Percentiles rank a stretch among this genome's conserved stretches.
Evolutionary conservation across 2,329 filamentous ascomycete genomes (phyloP).

Genomic region (Alternaria ethzedia): DNA sequence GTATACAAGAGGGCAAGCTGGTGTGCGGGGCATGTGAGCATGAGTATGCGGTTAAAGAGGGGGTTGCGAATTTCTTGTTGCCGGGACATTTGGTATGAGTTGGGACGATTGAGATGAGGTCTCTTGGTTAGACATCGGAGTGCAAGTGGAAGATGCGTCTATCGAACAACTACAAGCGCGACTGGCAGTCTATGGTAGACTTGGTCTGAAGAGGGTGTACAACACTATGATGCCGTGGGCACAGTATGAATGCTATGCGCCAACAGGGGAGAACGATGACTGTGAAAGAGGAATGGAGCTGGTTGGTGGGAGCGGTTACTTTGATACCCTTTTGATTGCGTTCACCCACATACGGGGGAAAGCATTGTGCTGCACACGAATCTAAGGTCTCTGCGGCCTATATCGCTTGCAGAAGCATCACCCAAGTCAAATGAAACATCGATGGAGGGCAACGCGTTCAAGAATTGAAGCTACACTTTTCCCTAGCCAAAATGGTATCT

Average conservation of each 20-base stretch:
- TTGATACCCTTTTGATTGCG: conserved; percentile 34
- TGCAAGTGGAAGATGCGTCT: background rate
- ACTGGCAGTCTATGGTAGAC: background rate
- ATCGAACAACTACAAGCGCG: background rate
- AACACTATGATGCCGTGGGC: background rate
- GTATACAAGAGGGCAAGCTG: conserved; percentile 85
- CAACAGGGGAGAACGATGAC: background rate
- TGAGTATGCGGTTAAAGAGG: conserved; percentile 93
- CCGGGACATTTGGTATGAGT: conserved; percentile 83
- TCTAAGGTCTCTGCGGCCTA: background rate
- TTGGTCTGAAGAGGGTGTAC: background rate
- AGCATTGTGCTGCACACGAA: background rate
- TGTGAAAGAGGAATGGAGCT: background rate
- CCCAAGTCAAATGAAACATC: background rate
- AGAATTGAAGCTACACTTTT: conserved; percentile 8
- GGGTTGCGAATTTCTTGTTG: conserved; percentile 93
- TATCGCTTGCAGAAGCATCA: background rate
- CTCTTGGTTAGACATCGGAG: background rate
- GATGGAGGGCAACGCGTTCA: background rate
- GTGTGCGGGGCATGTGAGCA: conserved; percentile 92
- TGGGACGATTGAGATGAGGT: background rate
- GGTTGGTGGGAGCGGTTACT: conserved; percentile 9
- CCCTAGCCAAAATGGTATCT: conserved; percentile 23
- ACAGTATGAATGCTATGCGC: background rate
- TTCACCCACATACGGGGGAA: conserved; percentile 1